Percentiles rank a stretch among this genome's conserved stretches.
These are phyloP conservation scores for Penicillium sp. DNA, from an alignment of 2,329 filamentous ascomycete genomes.

Conservation along the genomic window DNA sequence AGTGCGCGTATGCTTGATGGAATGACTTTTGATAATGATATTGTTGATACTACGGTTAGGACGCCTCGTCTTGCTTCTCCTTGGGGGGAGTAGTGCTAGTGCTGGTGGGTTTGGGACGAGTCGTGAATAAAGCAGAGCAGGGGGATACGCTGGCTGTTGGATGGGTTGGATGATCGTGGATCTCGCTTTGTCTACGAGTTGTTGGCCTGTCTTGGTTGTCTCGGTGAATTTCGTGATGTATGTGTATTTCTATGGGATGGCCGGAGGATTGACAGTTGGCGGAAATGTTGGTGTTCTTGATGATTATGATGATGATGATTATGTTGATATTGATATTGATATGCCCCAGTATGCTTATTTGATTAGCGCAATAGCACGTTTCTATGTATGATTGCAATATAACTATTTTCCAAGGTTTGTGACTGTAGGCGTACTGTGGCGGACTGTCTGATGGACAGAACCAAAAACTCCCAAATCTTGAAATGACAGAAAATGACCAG, in stretches of 20 bases:
- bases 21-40: conserved; percentile 64
- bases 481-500: too few species aligned
- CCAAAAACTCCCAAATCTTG: too few species aligned
- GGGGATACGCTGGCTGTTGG: too few species aligned
- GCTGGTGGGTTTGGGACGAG: conserved; percentile 17
- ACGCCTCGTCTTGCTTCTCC: conserved; percentile 58
- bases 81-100: conserved; percentile 15
- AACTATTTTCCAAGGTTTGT: too few species aligned
- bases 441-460: too few species aligned
- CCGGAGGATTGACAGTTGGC: neutral
- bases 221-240: neutral
- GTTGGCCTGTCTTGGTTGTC: neutral
- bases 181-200: neutral
- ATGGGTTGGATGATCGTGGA: conserved; percentile 17
- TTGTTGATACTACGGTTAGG: conserved; percentile 68
- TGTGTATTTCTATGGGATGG: neutral
- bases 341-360: too few species aligned
- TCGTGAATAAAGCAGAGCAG: conserved; percentile 33
- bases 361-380: too few species aligned
- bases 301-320: too few species aligned
- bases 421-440: too few species aligned
- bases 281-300: neutral
- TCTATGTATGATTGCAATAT: too few species aligned
- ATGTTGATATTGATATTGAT: too few species aligned
- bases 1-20: conserved; percentile 70